Conservation (phyloP, 2,329 filamentous ascomycete genomes). For the Talaromyces islandicus region DNA sequence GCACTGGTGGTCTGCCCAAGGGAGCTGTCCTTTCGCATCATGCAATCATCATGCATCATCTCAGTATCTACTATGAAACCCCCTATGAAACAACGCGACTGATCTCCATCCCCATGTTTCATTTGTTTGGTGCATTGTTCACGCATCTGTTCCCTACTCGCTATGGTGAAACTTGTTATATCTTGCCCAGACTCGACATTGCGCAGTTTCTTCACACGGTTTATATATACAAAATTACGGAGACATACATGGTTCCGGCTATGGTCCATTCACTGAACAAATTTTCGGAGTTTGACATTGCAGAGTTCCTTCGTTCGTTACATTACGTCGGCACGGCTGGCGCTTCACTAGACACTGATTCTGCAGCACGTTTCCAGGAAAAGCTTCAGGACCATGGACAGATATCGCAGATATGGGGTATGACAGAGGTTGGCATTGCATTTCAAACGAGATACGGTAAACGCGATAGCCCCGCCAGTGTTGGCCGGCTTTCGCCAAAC, state of each 20-base stretch:
- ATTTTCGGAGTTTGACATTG: conserved; percentile 15
- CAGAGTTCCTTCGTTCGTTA: conserved; percentile 34
- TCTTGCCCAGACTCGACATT: conserved; percentile 42
- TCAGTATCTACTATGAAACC: conserved; percentile 34
- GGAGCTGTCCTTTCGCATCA: conserved; percentile 54
- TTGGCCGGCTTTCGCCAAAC: conserved; percentile 41
- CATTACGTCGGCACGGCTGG: conserved; percentile 45
- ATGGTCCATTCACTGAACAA: conserved; percentile 36
- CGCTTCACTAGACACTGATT: conserved; percentile 40
- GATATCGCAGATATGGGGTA: conserved; percentile 48
- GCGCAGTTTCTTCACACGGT: conserved; percentile 35
- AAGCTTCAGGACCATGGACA: conserved; percentile 37
- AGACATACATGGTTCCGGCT: conserved; percentile 44
- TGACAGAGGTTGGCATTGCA: conserved; percentile 48
- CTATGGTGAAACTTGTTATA: conserved; percentile 41
- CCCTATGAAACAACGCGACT: conserved; percentile 40
- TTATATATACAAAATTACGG: conserved; percentile 40
- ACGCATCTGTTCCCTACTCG: conserved; percentile 43
- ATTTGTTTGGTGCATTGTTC: conserved; percentile 45
- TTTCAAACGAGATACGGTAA: conserved; percentile 37
- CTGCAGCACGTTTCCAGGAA: conserved; percentile 35
- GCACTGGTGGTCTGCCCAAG: conserved; percentile 58
- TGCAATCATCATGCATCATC: conserved; percentile 50
- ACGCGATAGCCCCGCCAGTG: conserved; percentile 40
- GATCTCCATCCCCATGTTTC: conserved; percentile 49